Evolutionary conservation across 108 stramenopile species (phyloP).

Genomic region (Poteriospumella lacustris): DNA sequence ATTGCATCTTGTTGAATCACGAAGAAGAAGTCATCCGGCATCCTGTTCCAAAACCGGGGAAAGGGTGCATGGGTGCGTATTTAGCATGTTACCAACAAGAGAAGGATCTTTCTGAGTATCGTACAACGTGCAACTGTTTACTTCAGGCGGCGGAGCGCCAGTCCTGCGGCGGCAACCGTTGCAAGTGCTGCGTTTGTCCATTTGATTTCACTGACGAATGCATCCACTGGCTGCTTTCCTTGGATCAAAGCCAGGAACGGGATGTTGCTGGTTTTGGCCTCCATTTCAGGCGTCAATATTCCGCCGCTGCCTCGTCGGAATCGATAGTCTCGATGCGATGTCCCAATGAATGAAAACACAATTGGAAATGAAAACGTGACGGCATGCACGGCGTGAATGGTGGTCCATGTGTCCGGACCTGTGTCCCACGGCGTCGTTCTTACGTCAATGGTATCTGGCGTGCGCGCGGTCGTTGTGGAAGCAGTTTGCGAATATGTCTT

Average conservation of each 20-base stretch:
- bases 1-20: no score
- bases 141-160: background rate
- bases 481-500: no score
- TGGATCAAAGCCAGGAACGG: conserved; percentile 68
- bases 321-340: conserved; percentile 70
- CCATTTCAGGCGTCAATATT: conserved; percentile 51
- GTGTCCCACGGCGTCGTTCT: no score
- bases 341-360: conserved; percentile 70
- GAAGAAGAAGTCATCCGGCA: no score
- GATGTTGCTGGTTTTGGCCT: conserved; percentile 66
- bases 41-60: no score
- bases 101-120: no score
- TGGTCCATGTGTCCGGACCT: no score
- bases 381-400: conserved; percentile 54
- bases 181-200: background rate
- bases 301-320: conserved; percentile 74
- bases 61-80: no score
- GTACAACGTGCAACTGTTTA: no score
- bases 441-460: no score
- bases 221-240: conserved; percentile 48
- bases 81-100: no score
- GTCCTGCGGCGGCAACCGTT: background rate
- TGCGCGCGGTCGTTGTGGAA: no score
- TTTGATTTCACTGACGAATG: background rate
- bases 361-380: conserved; percentile 67